Base-by-base conservation (phyloP, 495 filamentous ascomycete genomes). In the Aspergillus nanangensis region DNA sequence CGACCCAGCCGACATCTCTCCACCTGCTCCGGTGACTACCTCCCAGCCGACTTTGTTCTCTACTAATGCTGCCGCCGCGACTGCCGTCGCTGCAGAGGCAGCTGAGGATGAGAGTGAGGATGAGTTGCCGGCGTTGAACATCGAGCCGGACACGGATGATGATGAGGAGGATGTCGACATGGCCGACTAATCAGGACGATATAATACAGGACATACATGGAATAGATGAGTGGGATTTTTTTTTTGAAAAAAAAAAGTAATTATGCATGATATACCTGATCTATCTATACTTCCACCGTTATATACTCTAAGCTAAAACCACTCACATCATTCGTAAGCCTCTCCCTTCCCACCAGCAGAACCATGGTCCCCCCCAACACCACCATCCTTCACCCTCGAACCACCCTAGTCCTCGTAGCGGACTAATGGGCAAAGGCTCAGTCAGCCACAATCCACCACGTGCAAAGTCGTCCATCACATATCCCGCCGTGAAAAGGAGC, bases 281-380 rank as follows among this genome's bases (percentile, higher is more conserved):
- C n/a, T n/a, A n/a, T n/a, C n/a, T n/a, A n/a, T n/a, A n/a, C n/a
- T n/a, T n/a, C n/a, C n/a, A n/a, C n/a, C n/a, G n/a, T n/a, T n/a
- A n/a, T n/a, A n/a, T n/a, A n/a, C n/a, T n/a, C n/a, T n/a, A n/a
- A n/a, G n/a, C n/a, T n/a, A n/a, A n/a, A n/a, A n/a, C n/a, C n/a
- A n/a, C n/a, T n/a, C n/a, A n/a, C n/a, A n/a, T n/a, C 45, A 82
- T 72, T 86, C 85, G 88, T 75, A 80, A 88, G 22, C 65, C 62
- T 22, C 62, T 60, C 23, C 77, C 80, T 22, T 52, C 60, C 67
- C 72, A 72, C 48, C 73, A 71, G 51, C 66, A 71, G 41, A 77
- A 58, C 48, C 78, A 77, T 27, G 68, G 41, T 37, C 64, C 55
- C 42, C 71, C 66, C 74, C 77, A 84, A 53, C 81, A 69, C 76